Base-by-base conservation (phyloP, 2,329 filamentous ascomycete genomes). In the Calonectria pauciramosa region DNA sequence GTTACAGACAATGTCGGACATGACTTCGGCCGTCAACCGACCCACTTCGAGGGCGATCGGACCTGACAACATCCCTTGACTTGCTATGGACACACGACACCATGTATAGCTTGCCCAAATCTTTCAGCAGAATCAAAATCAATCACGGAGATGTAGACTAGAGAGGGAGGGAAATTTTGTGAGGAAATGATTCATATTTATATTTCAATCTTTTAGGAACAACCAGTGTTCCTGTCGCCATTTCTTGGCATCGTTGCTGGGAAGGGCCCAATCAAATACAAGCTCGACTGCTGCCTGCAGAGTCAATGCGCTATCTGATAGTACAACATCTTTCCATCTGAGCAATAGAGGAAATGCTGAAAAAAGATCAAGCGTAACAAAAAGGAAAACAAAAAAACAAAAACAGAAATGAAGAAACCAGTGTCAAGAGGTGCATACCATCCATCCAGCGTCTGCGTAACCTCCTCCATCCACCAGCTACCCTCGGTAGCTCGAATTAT, bases 381-480 rank as follows among this genome's bases (percentile, higher is more conserved):
- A 56, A 38, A 36, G 41, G 52, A 41, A 65, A 75, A 73, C 38
- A 30, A 72, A 60, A 64, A 70, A 64, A 47, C 20, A 65, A 30
- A 49, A 69, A 59, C 30, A 72, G 54, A 64, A 71, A 64, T 36
- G 64, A 49, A 59, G 26, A 64, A 34, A 64, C 30, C 52, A 67
- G 51, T 73, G 68, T 73, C 69, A 63, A 73, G 63, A 72, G 72
- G 77, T 68, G 68, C 36, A 51, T 69, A 68, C 72, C 36, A 77
- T 78, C 64, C 73, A 76, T 69, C 79, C 78, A 79, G 78, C 71
- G 70, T 52, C 69, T 75, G 63, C 41, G 56, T 68, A 70, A 73
- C 64, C 74, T 68, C 66, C 70, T 69, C 70, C 70, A 70, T 66
- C 68, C 30, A 70, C 38, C 52, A 51, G 49, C 56, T 32, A 51